Evolutionary conservation across 768 basidiomycete species (phyloP), one percentile per base, ranked within the genome.

Genomic region (Boletus speciosus): DNA sequence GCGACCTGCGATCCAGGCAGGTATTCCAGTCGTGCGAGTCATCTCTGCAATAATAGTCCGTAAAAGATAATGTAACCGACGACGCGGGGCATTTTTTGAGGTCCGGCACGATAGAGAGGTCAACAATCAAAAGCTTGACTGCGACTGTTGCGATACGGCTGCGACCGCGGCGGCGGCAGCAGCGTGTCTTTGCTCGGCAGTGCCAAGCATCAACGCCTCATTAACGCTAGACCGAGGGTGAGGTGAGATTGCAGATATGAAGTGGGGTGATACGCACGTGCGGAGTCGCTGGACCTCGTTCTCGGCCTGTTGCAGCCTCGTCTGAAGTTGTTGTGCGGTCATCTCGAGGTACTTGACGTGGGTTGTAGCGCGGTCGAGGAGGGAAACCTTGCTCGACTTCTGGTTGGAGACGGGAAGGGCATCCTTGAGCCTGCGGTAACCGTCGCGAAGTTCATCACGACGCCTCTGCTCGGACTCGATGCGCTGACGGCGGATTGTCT

Each of bases 381-480:
- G 77, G 58, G 86, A 90, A 49, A 93, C 89, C 76, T 96, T 96
- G 81, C 88, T 91, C 10, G 90, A 85, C 79, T 93, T 91, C 80
- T 94, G 91, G 77, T 92, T 93, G 44, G 87, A 89, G 55, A 86
- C 79, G 29, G 93, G 93, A 62, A 96, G 85, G 52, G 86, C 87
- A 64, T 92, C 88, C 82, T 92, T 93, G 75, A 96, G 85, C 54
- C 88, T 82, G 63, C 86, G 83, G 74, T 95, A 96, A 56, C 91
- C 93, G 53, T 96, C 93, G 52, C 93, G 80, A 68, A 96, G 88
- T 74, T 96, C 93, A 64, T 95, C 92, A 37, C 93, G 84, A 61
- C 93, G 82, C 61, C 92, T 79, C 78, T 95, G 90, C 77, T 93
- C 91, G 25, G 90, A 92, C 78, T 93, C 91, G 76, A 93, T 93